Evolutionary conservation across 352 stramenopile genomes (phyloP), one percentile per base, ranked within the genome.

Genomic region (Phytophthora ohioensis): DNA sequence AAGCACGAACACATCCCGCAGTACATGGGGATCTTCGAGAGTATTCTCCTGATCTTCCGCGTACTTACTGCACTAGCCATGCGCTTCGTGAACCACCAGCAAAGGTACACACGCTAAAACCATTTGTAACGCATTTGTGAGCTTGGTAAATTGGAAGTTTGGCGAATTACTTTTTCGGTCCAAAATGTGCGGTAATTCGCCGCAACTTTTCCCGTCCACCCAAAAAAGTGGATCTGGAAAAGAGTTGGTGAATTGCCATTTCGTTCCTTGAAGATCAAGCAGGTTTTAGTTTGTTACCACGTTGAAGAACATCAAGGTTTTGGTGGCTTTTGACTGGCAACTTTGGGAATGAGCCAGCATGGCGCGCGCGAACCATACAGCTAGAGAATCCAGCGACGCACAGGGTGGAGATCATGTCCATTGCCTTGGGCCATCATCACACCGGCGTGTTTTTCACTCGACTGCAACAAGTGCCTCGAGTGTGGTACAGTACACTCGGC

Each of bases 401-500:
- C n/a, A 11, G 13, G n/a, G 11, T 2, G 4, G 10, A 54, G 57
- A 57, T 57, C 34, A 64, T 43, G 46, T 13, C 35, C 27, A 13
- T 21, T 35, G 47, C 35, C 58, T 11, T 34, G 45, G 35, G 46
- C 57, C 57, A 21, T 57, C 46, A 65, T 65, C 21, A 21, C 21
- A 21, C 21, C 45, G 45, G 17, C 45, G 4, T 38, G 21, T 35
- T 36, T 66, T 57, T 57, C 58, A 21, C 15, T 31, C 36, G 27
- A 59, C 45, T 57, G 35, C 57, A 56, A 41, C 31, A 11, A 11
- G 11, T 32, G 56, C 42, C 30, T 17, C 11, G 30, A 39, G 39
- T 17, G 34, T 45, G 55, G 55, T 48, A 35, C 55, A 21, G 41
- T 46, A 46, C 13, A 35, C 10, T 64, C 31, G 21, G 57, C 45